A percentile compares a stretch with the other conserved stretches of the same genome.
Evolutionary conservation across 2,329 filamentous ascomycete species (phyloP).

Genomic region (Penicillium psychrosexuale): DNA sequence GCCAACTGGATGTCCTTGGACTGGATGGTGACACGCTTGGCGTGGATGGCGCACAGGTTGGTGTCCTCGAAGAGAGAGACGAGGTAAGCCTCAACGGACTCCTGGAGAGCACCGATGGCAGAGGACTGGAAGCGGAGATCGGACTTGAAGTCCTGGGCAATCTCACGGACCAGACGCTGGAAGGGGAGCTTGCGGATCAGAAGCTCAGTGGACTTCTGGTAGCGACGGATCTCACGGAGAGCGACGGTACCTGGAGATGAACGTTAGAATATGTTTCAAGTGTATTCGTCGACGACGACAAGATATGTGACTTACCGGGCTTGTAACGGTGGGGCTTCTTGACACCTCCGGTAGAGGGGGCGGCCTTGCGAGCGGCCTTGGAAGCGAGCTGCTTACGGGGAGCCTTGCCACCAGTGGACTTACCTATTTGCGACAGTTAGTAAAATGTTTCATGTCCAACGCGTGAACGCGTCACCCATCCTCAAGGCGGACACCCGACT

Average conservation of each 20-base stretch:
- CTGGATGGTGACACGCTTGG: conserved; percentile 97
- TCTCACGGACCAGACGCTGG: conserved; percentile 95
- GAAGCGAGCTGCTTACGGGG: conserved; percentile 95
- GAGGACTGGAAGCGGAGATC: conserved; percentile 97
- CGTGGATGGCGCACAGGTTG: conserved; percentile 97
- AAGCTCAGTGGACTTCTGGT: conserved; percentile 96
- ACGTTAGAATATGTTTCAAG: conserved; percentile 23
- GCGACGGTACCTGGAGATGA: conserved; percentile 69
- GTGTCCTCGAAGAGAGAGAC: conserved; percentile 98
- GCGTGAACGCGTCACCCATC: conserved; percentile 14
- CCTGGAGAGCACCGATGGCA: conserved; percentile 94
- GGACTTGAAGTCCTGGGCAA: conserved; percentile 92
- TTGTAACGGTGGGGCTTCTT: conserved; percentile 93
- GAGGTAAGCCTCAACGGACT: conserved; percentile 98
- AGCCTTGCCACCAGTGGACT: conserved; percentile 72
- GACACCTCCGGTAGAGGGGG: conserved; percentile 93
- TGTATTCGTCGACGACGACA: no score
- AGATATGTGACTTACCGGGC: conserved; percentile 60
- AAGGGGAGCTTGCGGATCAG: conserved; percentile 97
- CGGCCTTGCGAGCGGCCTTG: conserved; percentile 98
- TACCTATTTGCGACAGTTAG: conserved; percentile 51
- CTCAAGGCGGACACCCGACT: background rate
- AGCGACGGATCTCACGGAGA: conserved; percentile 96
- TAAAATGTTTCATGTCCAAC: conserved; percentile 19
- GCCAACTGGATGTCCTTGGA: conserved; percentile 95